These are phyloP conservation scores for Amylostereum areolatum DNA, from an alignment of 1,284 basidiomycete genomes.

Conservation along the genomic window DNA sequence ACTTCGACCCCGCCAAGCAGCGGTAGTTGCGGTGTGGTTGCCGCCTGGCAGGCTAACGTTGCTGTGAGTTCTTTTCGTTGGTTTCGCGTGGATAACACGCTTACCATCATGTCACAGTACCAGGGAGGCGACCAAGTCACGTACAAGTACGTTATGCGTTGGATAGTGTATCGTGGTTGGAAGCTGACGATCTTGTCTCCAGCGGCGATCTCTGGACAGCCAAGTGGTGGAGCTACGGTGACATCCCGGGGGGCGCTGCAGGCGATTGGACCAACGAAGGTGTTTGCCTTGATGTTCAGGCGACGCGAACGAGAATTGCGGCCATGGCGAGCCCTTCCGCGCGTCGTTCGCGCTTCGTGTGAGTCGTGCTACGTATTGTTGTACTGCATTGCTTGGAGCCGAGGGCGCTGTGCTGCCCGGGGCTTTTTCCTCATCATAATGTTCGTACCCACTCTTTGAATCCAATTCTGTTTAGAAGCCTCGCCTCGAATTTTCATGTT, in stretches of 20 bases:
- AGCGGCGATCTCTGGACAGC: conserved; percentile 50
- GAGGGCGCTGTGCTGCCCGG: no score
- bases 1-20: conserved; percentile 21
- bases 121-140: conserved; percentile 36
- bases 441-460: no score
- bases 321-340: no score
- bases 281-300: conserved; percentile 18
- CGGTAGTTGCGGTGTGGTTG: conserved; percentile 40
- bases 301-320: conserved; percentile 3
- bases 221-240: conserved; percentile 46
- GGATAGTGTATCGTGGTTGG: neutral
- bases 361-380: no score
- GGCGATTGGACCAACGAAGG: conserved; percentile 37
- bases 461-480: no score
- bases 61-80: conserved; percentile 30
- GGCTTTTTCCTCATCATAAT: no score
- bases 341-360: no score
- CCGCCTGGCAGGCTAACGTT: conserved; percentile 37
- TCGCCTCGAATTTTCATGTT: no score
- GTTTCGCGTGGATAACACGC: neutral
- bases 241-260: conserved; percentile 29
- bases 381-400: no score
- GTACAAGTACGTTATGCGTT: conserved; percentile 24
- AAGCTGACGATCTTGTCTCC: neutral
- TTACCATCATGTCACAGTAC: conserved; percentile 31